Base-by-base conservation (phyloP, 2,329 filamentous ascomycete species). In the Arthrobotrys entomopaga region DNA sequence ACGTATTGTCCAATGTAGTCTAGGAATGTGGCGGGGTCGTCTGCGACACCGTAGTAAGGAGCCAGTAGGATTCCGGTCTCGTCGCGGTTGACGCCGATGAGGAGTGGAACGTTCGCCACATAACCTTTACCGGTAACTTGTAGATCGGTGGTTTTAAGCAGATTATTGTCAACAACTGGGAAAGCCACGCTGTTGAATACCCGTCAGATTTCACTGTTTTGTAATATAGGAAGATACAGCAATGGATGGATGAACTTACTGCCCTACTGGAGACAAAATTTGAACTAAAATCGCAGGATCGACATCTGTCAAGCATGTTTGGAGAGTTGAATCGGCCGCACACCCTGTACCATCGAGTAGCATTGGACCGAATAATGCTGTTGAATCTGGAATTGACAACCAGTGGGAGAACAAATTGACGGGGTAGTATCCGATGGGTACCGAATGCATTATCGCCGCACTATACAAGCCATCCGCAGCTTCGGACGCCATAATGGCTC, bases 51-150 rank as follows among this genome's bases (percentile, higher is more conserved):
- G 77, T 76, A 69, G 78, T 79, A 15, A 73, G 65, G 79, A 11
- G 78, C 77, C 78, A 79, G 57, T 22, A 81, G 76, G 78, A 81
- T 79, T 71, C 79, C 72, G 76, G 80, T 76, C 80, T 83, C 78
- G 76, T 82, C 79, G 29, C 82, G 80, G 46, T 81, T 83, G 43
- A 79, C 77, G 76, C 82, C 82, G 4, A 80, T 79, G 76, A 83
- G 79, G 48, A 83, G 77, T n/a, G 79, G 77, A 3, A 83, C 78
- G 48, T 78, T 72, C 15, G 77, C 59, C 0, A 78, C 75, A 38
- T 77, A 74, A 42, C 73, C 76, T 34, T 78, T 72, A 0, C 76
- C 65, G 72, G 80, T 80, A 60, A 81, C 77, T n/a, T 78, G 58
- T 2, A 81, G 78, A 50, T 77, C 76, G 20, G 69, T 66, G 13